These are phyloP conservation scores for Lithocarpus polystachyus DNA, from an alignment of 306 rosid species.

Conservation along the genomic window DNA sequence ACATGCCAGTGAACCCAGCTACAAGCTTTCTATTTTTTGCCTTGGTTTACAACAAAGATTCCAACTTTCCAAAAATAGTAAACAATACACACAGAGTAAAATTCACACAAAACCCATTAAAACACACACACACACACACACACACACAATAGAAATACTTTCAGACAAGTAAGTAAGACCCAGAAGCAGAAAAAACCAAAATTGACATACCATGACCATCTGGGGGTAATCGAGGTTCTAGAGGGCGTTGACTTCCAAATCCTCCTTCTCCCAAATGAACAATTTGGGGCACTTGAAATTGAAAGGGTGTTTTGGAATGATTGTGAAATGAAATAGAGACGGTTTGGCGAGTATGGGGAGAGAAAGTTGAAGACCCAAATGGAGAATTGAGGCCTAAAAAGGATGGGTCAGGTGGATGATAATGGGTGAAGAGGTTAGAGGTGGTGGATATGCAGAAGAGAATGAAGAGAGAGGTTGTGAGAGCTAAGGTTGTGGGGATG, in stretches of 20 bases:
- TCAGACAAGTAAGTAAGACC: background rate
- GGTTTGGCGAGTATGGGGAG: background rate
- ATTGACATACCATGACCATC: conserved; percentile 41
- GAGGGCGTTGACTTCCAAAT: conserved; percentile 35
- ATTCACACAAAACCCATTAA: background rate
- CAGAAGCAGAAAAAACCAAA: conserved; percentile 2
- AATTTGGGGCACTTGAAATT: background rate
- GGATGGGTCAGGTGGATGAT: conserved; percentile 7
- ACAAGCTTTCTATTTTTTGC: background rate
- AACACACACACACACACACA: background rate
- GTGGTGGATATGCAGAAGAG: conserved; percentile 51
- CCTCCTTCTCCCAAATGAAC: background rate
- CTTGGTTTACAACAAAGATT: background rate
- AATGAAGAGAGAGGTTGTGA: conserved; percentile 39
- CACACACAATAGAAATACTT: background rate
- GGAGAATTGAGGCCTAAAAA: conserved; percentile 16
- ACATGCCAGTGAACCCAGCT: too few species aligned
- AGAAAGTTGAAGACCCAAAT: background rate
- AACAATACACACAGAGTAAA: background rate
- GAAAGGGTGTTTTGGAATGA: conserved; percentile 6
- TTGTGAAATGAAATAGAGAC: conserved; percentile 12
- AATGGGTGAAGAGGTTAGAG: conserved; percentile 37
- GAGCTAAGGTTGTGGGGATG: conserved; percentile 55
- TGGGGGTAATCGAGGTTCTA: conserved; percentile 14
- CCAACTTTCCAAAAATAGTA: background rate